These are phyloP conservation scores for Geotrichum reessii DNA, from an alignment of 1,139 yeast species.

Conservation along the genomic window DNA sequence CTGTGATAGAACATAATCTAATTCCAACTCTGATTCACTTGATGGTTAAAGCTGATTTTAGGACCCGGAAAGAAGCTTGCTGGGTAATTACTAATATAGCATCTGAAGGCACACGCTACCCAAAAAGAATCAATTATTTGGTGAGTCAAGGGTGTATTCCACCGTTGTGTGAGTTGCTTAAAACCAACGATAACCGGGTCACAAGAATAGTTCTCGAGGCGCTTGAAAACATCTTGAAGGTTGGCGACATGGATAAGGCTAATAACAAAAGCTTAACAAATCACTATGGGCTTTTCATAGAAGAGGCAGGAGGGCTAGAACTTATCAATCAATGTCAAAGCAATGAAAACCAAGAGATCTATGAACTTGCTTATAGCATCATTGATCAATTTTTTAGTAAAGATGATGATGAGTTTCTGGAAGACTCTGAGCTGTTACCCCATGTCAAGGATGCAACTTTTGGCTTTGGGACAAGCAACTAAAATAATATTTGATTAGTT, in stretches of 20 bases:
- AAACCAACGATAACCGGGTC: constrained; percentile 82
- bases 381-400: constrained; percentile 89
- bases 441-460: constrained; percentile 71
- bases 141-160: constrained; percentile 95
- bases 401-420: constrained; percentile 58
- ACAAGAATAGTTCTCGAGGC: constrained; percentile 95
- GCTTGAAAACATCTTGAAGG: constrained; percentile 82
- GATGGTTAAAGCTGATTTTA: constrained; percentile 78
- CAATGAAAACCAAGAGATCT: constrained; percentile 85
- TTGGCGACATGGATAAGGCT: constrained; percentile 91
- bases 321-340: constrained; percentile 90
- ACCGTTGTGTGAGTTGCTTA: constrained; percentile 88
- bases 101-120: constrained; percentile 82
- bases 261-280: constrained; percentile 51
- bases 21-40: constrained; percentile 88
- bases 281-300: constrained; percentile 84
- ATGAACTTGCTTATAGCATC: constrained; percentile 82
- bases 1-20: constrained; percentile 90
- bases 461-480: constrained; percentile 58
- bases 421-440: constrained; percentile 76
- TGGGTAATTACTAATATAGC: constrained; percentile 99
- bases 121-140: constrained; percentile 87
- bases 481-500: not conserved
- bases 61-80: constrained; percentile 96
- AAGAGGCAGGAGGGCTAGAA: constrained; percentile 98